Percentiles rank a stretch among this genome's conserved stretches.
These are phyloP conservation scores for Fraxinus sp. DNA, from an alignment of 305 asterid genomes.

Conservation along the genomic window DNA sequence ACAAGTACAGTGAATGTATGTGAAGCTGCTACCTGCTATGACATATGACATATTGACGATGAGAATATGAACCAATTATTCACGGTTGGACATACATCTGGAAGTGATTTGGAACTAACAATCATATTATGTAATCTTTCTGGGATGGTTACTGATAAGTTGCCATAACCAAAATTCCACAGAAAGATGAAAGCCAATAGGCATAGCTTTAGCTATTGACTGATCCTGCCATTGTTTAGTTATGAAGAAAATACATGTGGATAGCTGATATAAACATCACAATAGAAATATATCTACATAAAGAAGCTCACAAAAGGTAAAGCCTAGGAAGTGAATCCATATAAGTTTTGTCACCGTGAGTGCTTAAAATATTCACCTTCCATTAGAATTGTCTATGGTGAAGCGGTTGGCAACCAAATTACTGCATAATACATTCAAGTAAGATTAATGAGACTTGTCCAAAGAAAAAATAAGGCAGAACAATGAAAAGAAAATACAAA, in stretches of 20 bases:
- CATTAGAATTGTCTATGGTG: constrained; percentile 38
- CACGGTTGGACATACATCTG: neutral
- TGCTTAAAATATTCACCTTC: constrained; percentile 43
- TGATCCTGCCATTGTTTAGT: neutral
- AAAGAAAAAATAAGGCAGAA: neutral
- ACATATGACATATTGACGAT: neutral
- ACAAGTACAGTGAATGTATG: neutral
- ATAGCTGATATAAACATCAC: neutral
- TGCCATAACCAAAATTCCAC: neutral
- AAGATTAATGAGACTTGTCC: neutral
- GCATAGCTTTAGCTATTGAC: neutral
- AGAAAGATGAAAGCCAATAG: neutral
- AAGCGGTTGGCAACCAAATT: constrained; percentile 79
- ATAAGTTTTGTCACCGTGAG: neutral
- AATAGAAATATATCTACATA: neutral
- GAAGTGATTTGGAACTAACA: neutral
- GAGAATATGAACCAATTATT: neutral
- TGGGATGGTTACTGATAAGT: neutral
- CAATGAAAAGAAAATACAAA: neutral
- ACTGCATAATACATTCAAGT: constrained; percentile 40
- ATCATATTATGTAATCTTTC: neutral
- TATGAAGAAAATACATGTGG: neutral
- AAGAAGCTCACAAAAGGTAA: neutral
- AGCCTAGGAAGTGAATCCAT: neutral
- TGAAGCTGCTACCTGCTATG: neutral